Conservation (phyloP, 2,329 filamentous ascomycete genomes). For the Pseudogymnoascus sp. region DNA sequence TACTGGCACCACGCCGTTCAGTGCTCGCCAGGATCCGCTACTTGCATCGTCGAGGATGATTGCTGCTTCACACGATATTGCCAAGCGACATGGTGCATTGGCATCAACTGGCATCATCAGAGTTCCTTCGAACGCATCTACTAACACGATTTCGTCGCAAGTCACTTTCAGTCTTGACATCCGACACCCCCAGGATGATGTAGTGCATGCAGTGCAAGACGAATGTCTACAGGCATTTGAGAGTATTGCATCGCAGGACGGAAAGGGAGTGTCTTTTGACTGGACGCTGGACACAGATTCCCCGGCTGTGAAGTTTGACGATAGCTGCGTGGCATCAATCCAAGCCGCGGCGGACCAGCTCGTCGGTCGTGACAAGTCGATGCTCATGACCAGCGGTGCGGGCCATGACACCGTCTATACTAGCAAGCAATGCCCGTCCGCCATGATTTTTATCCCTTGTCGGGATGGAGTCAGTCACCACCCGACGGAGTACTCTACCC, state of each 20-base stretch:
- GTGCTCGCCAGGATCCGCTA: no score
- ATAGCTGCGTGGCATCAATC: slow-evolving; percentile 21
- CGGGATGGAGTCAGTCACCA: slow-evolving; percentile 25
- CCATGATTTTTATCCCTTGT: slow-evolving; percentile 27
- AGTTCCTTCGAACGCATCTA: not conserved
- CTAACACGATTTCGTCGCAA: slow-evolving; percentile 16
- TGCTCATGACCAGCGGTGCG: slow-evolving; percentile 14
- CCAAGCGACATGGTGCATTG: no score
- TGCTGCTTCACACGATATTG: no score
- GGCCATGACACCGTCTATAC: slow-evolving; percentile 29
- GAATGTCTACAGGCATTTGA: slow-evolving; percentile 14
- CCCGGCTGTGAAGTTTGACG: slow-evolving; percentile 21
- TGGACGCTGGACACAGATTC: slow-evolving; percentile 14
- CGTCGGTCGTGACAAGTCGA: slow-evolving; percentile 20
- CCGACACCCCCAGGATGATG: slow-evolving; percentile 13
- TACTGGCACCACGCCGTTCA: slow-evolving; percentile 22
- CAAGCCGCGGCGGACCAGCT: slow-evolving; percentile 14
- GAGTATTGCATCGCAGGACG: slow-evolving; percentile 17
- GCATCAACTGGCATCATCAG: no score
- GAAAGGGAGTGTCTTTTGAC: slow-evolving; percentile 15
- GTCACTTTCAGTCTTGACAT: slow-evolving; percentile 16
- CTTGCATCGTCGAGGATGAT: no score
- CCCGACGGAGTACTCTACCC: slow-evolving; percentile 20
- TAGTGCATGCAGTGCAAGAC: slow-evolving; percentile 15
- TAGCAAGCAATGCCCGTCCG: slow-evolving; percentile 23